Conservation (phyloP, 805 yeast species). For the Candida jianshihensis region DNA sequence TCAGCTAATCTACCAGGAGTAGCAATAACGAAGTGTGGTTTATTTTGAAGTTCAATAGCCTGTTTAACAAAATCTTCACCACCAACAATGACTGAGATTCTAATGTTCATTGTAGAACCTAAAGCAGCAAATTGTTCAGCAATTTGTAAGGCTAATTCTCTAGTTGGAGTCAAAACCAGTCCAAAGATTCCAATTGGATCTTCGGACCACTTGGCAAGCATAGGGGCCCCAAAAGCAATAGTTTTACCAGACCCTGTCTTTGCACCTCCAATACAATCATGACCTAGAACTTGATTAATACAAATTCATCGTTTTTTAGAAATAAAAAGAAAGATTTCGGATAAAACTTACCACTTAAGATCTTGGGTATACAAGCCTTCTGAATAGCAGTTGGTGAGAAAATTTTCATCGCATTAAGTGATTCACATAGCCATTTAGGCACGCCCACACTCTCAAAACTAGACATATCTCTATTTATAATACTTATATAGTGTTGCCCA, state of each 20-base stretch:
- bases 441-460: slow-evolving; percentile 61
- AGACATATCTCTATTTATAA: slow-evolving; percentile 6
- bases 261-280: slow-evolving; percentile 97
- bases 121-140: slow-evolving; percentile 94
- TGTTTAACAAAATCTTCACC: slow-evolving; percentile 93
- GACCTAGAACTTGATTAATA: slow-evolving; percentile 28
- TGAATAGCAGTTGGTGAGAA: slow-evolving; percentile 83
- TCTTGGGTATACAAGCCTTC: slow-evolving; percentile 79
- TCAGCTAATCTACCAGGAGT: slow-evolving; percentile 97
- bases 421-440: slow-evolving; percentile 80
- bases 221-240: slow-evolving; percentile 96
- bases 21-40: slow-evolving; percentile 93
- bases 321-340: background rate
- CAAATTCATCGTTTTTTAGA: background rate
- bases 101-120: slow-evolving; percentile 83
- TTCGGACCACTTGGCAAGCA: slow-evolving; percentile 88
- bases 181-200: slow-evolving; percentile 95
- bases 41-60: slow-evolving; percentile 68
- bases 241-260: slow-evolving; percentile 98
- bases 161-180: slow-evolving; percentile 78
- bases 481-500: background rate
- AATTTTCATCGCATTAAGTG: slow-evolving; percentile 77
- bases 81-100: slow-evolving; percentile 82
- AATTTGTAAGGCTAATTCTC: slow-evolving; percentile 93
- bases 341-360: slow-evolving; percentile 46